A percentile compares a stretch with the other conserved stretches of the same genome.
phyloP scores from a whole-genome alignment of 306 rosid species.

The Ziziphus jujuba region DNA sequence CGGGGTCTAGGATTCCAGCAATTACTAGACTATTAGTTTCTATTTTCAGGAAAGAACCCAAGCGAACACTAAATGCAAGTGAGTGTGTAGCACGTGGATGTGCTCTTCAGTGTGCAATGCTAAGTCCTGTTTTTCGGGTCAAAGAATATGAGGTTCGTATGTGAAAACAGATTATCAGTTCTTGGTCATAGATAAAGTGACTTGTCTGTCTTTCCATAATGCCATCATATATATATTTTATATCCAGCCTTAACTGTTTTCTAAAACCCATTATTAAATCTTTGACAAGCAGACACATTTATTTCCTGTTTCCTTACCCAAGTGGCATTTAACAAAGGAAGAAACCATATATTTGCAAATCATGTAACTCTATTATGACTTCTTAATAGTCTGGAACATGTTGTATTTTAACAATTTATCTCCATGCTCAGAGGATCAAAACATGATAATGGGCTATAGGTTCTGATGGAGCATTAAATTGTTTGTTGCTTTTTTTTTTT shows the following conservation, averaged over 20 bases:
- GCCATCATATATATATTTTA: neutral
- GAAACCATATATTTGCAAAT: too few species aligned
- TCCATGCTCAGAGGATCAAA: too few species aligned
- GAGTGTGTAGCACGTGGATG: slow-evolving; percentile 99
- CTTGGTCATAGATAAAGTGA: neutral
- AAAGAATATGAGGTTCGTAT: slow-evolving; percentile 89
- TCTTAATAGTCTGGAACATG: too few species aligned
- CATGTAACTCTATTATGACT: too few species aligned
- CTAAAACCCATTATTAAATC: too few species aligned
- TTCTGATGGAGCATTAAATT: too few species aligned
- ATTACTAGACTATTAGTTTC: slow-evolving; percentile 57
- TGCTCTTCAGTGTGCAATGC: slow-evolving; percentile 98
- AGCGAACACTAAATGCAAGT: slow-evolving; percentile 88
- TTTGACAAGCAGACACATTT: too few species aligned
- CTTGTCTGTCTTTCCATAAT: neutral
- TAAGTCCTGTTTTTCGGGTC: slow-evolving; percentile 79
- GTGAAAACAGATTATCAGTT: slow-evolving; percentile 20
- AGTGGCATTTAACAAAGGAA: too few species aligned
- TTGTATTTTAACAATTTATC: too few species aligned
- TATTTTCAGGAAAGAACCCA: slow-evolving; percentile 72
- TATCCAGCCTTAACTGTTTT: too few species aligned
- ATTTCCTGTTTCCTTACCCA: too few species aligned
- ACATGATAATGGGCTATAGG: too few species aligned
- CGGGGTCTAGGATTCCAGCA: slow-evolving; percentile 95
- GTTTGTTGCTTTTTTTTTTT: neutral